A percentile compares a stretch with the other conserved stretches of the same genome.
phyloP scores from a whole-genome alignment of 2,329 filamentous ascomycete genomes.

The Exophiala phaeomuriformis region DNA sequence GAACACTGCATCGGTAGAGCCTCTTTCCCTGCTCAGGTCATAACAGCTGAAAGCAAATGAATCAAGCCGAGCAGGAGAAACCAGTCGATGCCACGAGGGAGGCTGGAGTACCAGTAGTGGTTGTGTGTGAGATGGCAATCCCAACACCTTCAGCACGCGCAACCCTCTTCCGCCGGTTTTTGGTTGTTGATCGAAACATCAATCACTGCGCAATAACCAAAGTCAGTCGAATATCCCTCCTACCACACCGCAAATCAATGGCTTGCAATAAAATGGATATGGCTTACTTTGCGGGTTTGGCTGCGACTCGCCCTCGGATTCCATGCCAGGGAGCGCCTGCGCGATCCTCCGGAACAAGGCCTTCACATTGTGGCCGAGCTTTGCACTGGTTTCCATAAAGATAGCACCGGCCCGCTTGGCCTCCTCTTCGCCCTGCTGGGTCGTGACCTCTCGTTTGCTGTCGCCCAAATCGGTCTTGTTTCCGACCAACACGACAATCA shows the following conservation, averaged over 20 bases:
- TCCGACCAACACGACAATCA: conserved; percentile 95
- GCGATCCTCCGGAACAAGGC: conserved; percentile 96
- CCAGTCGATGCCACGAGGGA: neutral
- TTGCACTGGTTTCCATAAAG: conserved; percentile 98
- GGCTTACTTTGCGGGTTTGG: conserved; percentile 26
- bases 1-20: too few relatives aligned
- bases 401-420: conserved; percentile 96
- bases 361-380: conserved; percentile 97
- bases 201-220: conserved; percentile 20
- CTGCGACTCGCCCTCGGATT: conserved; percentile 63
- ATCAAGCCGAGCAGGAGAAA: neutral
- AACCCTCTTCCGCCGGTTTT: conserved; percentile 24
- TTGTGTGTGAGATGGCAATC: too few relatives aligned
- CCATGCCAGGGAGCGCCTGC: conserved; percentile 95
- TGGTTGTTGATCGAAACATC: conserved; percentile 27
- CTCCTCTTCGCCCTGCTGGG: conserved; percentile 92
- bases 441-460: conserved; percentile 86
- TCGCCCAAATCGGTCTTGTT: conserved; percentile 99
- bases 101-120: neutral
- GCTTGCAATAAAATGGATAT: too few relatives aligned
- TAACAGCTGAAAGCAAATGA: neutral
- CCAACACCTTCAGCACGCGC: conserved; percentile 20
- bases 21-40: neutral
- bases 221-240: neutral
- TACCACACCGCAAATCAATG: neutral